Conservation (phyloP, 176 grass and related monocot species). For the Thalia dealbata region DNA sequence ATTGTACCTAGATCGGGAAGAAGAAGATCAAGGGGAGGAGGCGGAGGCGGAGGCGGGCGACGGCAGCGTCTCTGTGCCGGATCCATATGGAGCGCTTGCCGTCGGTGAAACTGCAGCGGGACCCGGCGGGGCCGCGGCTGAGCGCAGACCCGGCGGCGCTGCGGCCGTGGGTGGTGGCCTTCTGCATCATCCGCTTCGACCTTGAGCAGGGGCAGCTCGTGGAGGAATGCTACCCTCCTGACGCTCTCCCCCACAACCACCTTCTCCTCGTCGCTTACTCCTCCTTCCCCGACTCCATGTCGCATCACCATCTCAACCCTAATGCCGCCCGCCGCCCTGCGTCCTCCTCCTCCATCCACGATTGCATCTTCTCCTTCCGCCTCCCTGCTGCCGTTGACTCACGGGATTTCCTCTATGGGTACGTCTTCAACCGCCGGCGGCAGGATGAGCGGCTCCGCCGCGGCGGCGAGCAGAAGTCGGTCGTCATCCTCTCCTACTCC, state of each 20-base stretch:
- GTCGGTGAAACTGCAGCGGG: slow-evolving; percentile 43
- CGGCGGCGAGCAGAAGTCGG: slow-evolving; percentile 92
- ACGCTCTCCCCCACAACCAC: slow-evolving; percentile 42
- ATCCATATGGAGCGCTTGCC: slow-evolving; percentile 19
- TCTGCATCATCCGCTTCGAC: slow-evolving; percentile 93
- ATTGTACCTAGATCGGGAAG: neutral
- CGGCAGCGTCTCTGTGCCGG: neutral
- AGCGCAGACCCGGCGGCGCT: slow-evolving; percentile 40
- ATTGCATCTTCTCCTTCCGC: slow-evolving; percentile 95
- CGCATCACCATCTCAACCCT: slow-evolving; percentile 86
- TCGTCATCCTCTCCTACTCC: slow-evolving; percentile 64
- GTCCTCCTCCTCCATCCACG: slow-evolving; percentile 60
- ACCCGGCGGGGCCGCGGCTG: slow-evolving; percentile 15
- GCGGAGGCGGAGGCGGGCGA: neutral
- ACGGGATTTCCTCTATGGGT: slow-evolving; percentile 61
- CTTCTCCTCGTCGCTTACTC: slow-evolving; percentile 86
- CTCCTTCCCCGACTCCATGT: slow-evolving; percentile 99
- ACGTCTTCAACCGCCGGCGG: slow-evolving; percentile 93
- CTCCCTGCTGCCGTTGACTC: slow-evolving; percentile 34
- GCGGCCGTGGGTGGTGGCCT: slow-evolving; percentile 63
- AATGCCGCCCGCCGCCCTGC: slow-evolving; percentile 38
- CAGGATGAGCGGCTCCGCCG: slow-evolving; percentile 93
- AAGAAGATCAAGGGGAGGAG: neutral
- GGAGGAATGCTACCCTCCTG: slow-evolving; percentile 62
- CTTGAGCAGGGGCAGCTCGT: slow-evolving; percentile 85